Evolutionary conservation across 2,329 filamentous ascomycete species (phyloP).

Genomic region (Capronia americana): DNA sequence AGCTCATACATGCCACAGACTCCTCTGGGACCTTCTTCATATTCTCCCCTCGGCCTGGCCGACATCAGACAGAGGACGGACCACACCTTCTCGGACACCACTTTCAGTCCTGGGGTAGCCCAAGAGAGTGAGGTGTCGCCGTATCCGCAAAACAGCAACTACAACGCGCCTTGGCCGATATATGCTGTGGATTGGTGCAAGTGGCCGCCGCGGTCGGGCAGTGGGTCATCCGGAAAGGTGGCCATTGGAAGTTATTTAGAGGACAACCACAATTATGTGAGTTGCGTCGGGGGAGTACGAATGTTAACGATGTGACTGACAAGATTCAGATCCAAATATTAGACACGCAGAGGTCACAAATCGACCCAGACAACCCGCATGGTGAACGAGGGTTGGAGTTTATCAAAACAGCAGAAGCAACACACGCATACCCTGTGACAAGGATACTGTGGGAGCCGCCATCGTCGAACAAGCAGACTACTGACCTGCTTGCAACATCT

Average conservation of each 20-base stretch:
- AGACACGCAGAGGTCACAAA: conserved; percentile 79
- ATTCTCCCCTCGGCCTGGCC: conserved; percentile 86
- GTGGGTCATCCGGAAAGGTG: conserved; percentile 80
- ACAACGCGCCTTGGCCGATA: conserved; percentile 90
- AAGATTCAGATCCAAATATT: conserved; percentile 86
- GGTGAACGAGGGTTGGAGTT: conserved; percentile 85
- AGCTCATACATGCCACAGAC: conserved; percentile 59
- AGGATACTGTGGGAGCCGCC: conserved; percentile 95
- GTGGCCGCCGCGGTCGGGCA: conserved; percentile 77
- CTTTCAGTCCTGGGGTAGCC: conserved; percentile 63
- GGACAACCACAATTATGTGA: conserved; percentile 95
- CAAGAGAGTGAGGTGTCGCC: conserved; percentile 71
- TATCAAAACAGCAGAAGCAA: conserved; percentile 91
- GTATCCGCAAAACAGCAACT: conserved; percentile 81
- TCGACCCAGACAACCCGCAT: conserved; percentile 70
- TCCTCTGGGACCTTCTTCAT: conserved; percentile 69
- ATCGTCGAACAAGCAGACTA: conserved; percentile 92
- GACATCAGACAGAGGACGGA: conserved; percentile 90
- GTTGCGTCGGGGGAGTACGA: not conserved
- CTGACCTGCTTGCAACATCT: conserved; percentile 91
- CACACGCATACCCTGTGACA: conserved; percentile 96
- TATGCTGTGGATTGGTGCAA: conserved; percentile 99
- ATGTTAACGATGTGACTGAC: conserved; percentile 13
- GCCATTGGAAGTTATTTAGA: conserved; percentile 96
- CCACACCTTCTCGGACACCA: conserved; percentile 76